These are phyloP conservation scores for Orbilia ellipsospora DNA, from an alignment of 2,329 filamentous ascomycete species.

Conservation along the genomic window DNA sequence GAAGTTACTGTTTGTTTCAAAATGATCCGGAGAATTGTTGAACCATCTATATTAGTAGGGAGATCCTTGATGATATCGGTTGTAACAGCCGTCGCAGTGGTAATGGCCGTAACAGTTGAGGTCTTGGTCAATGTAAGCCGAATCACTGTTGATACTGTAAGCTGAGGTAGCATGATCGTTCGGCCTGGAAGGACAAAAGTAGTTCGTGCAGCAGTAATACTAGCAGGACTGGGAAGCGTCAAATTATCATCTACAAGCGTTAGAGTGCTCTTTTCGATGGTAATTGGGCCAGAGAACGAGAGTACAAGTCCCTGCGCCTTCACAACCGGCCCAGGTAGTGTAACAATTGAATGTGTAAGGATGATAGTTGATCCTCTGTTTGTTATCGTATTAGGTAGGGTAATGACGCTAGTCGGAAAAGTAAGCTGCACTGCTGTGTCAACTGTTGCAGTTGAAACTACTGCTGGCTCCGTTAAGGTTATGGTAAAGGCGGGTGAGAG, in stretches of 20 bases:
- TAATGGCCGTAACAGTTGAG: not conserved
- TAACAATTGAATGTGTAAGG: not conserved
- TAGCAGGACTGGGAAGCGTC: not conserved
- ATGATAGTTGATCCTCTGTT: constrained; percentile 1
- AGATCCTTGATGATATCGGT: not conserved
- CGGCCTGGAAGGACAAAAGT: constrained; percentile 3
- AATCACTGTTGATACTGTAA: too few species aligned
- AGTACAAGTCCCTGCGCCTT: not conserved
- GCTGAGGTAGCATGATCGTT: not conserved
- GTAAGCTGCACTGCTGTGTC: not conserved
- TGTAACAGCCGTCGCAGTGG: not conserved
- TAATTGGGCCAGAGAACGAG: not conserved
- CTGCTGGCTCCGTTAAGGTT: not conserved
- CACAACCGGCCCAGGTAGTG: not conserved
- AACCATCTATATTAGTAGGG: too few species aligned
- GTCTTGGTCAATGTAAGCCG: too few species aligned
- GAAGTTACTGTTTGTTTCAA: too few species aligned
- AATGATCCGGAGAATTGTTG: too few species aligned
- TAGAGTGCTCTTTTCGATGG: not conserved
- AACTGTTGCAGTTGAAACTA: not conserved
- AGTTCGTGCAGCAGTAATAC: not conserved
- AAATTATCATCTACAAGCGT: not conserved
- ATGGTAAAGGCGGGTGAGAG: not conserved
- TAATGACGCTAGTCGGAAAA: not conserved
- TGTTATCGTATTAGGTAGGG: not conserved